Evolutionary conservation across 139 green algal species (phyloP).

Genomic region (Chlorella sp.): DNA sequence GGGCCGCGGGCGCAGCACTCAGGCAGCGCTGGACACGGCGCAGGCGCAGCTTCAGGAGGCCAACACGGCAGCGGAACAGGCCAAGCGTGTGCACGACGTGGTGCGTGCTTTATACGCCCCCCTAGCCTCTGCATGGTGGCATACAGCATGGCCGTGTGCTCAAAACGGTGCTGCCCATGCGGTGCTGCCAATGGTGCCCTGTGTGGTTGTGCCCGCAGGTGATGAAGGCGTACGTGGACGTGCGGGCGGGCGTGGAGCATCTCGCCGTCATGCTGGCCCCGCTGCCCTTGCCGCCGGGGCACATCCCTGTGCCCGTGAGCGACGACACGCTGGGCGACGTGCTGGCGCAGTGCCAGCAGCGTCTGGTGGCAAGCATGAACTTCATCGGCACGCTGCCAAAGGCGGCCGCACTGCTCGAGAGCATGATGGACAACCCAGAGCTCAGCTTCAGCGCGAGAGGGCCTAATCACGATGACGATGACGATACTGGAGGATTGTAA

Average conservation of each 20-base stretch:
- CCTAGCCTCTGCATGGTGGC: no score
- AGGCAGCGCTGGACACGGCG: conserved; percentile 2
- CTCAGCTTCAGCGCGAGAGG: not conserved
- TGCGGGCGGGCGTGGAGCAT: conserved; percentile 24
- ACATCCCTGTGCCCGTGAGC: conserved; percentile 11
- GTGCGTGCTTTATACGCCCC: not conserved
- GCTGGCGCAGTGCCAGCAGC: conserved; percentile 23
- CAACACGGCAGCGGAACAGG: not conserved
- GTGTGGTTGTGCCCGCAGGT: no score
- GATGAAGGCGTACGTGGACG: conserved; percentile 6
- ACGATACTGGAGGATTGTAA: no score
- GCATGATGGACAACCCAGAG: not conserved
- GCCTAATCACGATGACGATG: no score
- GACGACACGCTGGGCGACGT: conserved; percentile 27
- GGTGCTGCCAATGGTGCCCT: no score
- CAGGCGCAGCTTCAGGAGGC: conserved; percentile 1
- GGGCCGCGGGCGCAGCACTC: not conserved
- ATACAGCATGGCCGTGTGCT: no score
- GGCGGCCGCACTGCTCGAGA: conserved; percentile 15
- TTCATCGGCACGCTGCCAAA: conserved; percentile 25
- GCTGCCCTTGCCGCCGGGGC: conserved; percentile 20
- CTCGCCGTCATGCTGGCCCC: conserved; percentile 15
- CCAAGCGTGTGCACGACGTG: not conserved
- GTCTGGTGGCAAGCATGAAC: not conserved
- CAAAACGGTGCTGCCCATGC: no score